Evolutionary conservation across 2,329 filamentous ascomycete genomes (phyloP).

Genomic region (Neopestalotiopsis sp.): DNA sequence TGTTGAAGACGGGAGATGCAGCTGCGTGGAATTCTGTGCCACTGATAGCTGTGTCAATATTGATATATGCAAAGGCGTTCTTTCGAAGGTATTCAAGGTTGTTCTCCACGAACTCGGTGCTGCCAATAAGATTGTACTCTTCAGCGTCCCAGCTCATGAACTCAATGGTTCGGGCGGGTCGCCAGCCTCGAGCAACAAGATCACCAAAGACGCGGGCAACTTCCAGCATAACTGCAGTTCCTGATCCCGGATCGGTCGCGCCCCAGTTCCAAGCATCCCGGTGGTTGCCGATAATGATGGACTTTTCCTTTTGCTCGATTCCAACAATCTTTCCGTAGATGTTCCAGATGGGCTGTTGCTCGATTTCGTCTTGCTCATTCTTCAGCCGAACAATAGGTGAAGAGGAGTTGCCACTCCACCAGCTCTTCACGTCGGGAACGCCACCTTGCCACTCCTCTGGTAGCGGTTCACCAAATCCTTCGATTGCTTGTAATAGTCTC

Average conservation of each 20-base stretch:
- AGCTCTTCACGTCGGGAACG: constrained; percentile 75
- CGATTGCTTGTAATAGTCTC: constrained; percentile 74
- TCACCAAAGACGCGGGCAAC: constrained; percentile 84
- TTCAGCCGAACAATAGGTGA: constrained; percentile 81
- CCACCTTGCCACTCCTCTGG: constrained; percentile 77
- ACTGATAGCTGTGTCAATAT: constrained; percentile 82
- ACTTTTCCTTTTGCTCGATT: constrained; percentile 82
- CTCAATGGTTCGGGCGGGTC: constrained; percentile 90
- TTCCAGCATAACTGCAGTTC: constrained; percentile 90
- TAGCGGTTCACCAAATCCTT: constrained; percentile 74
- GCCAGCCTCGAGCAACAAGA: constrained; percentile 79
- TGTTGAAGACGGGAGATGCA: constrained; percentile 80
- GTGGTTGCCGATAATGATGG: constrained; percentile 89
- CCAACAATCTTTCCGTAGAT: constrained; percentile 84
- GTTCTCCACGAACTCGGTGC: constrained; percentile 92
- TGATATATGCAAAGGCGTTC: constrained; percentile 86
- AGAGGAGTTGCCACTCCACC: constrained; percentile 81
- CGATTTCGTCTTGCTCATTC: constrained; percentile 85
- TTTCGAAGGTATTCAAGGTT: constrained; percentile 74
- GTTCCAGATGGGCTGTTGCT: constrained; percentile 89
- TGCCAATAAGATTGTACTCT: constrained; percentile 92
- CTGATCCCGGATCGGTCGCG: constrained; percentile 82
- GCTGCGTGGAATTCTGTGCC: constrained; percentile 77
- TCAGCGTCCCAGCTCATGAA: constrained; percentile 97
- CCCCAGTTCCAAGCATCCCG: constrained; percentile 93